phyloP scores from a whole-genome alignment of 768 basidiomycete species.

The Gloeostereum incarnatum region DNA sequence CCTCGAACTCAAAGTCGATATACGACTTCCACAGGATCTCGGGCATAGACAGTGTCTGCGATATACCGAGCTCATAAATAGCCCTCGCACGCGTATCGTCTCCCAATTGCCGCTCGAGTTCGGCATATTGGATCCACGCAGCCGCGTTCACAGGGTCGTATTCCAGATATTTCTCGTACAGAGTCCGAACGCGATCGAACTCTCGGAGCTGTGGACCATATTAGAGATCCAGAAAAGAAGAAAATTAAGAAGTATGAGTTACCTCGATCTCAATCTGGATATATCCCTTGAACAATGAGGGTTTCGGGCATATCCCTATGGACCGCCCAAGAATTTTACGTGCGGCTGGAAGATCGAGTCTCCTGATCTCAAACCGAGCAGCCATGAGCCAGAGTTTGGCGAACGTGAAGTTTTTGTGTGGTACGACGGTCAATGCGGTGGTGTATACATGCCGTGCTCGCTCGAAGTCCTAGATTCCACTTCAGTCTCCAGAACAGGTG shows the following conservation, averaged over 20 bases:
- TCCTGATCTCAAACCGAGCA: slow-evolving; percentile 86
- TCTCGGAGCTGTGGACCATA: slow-evolving; percentile 60
- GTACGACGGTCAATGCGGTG: slow-evolving; percentile 80
- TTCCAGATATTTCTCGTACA: slow-evolving; percentile 96
- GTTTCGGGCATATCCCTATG: slow-evolving; percentile 95
- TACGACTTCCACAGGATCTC: slow-evolving; percentile 93
- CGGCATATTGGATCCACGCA: slow-evolving; percentile 95
- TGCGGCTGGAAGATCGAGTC: slow-evolving; percentile 72
- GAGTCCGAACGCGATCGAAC: slow-evolving; percentile 84
- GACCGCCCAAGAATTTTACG: slow-evolving; percentile 84
- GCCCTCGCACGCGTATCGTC: slow-evolving; percentile 86
- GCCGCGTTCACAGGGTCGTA: slow-evolving; percentile 86
- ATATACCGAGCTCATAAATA: slow-evolving; percentile 87
- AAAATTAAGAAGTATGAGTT: slow-evolving; percentile 13
- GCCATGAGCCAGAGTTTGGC: slow-evolving; percentile 94
- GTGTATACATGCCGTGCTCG: slow-evolving; percentile 90
- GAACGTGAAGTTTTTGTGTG: slow-evolving; percentile 96
- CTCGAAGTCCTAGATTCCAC: slow-evolving; percentile 53
- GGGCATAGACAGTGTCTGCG: slow-evolving; percentile 88
- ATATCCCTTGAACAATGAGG: slow-evolving; percentile 91
- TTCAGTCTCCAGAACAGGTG: not conserved
- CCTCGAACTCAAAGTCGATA: slow-evolving; percentile 93
- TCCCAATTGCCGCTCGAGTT: slow-evolving; percentile 80
- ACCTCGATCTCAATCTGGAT: slow-evolving; percentile 91
- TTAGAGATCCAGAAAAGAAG: slow-evolving; percentile 6